These are phyloP conservation scores for Botryotinia calthae DNA, from an alignment of 2,329 filamentous ascomycete species.

Conservation along the genomic window DNA sequence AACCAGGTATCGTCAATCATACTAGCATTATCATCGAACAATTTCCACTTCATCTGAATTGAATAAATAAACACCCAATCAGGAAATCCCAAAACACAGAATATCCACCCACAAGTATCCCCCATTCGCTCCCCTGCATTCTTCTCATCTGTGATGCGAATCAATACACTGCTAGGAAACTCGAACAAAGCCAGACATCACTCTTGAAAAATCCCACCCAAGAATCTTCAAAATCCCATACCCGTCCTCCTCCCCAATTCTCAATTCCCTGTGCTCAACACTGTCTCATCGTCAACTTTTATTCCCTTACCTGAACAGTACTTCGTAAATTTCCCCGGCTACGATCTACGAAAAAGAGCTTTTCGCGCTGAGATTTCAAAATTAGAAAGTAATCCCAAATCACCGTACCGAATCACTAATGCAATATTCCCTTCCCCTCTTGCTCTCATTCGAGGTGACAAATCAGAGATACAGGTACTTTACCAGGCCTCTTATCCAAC, in stretches of 20 bases:
- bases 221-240: not conserved
- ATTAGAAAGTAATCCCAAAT: not conserved
- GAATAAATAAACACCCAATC: no score
- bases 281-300: not conserved
- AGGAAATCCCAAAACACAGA: not conserved
- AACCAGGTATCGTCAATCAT: not conserved
- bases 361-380: no score
- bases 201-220: not conserved
- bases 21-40: not conserved
- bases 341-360: not conserved
- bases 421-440: not conserved
- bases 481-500: not conserved
- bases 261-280: not conserved
- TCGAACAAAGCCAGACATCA: not conserved
- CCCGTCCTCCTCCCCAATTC: not conserved
- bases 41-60: not conserved
- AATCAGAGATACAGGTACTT: not conserved
- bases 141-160: not conserved
- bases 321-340: no score
- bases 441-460: not conserved
- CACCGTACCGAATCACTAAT: rapidly evolving
- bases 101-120: not conserved
- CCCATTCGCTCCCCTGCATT: not conserved
- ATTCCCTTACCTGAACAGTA: no score
- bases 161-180: not conserved